Evolutionary conservation across 2,329 filamentous ascomycete species (phyloP).

Genomic region (Ramularia collo-cygni): DNA sequence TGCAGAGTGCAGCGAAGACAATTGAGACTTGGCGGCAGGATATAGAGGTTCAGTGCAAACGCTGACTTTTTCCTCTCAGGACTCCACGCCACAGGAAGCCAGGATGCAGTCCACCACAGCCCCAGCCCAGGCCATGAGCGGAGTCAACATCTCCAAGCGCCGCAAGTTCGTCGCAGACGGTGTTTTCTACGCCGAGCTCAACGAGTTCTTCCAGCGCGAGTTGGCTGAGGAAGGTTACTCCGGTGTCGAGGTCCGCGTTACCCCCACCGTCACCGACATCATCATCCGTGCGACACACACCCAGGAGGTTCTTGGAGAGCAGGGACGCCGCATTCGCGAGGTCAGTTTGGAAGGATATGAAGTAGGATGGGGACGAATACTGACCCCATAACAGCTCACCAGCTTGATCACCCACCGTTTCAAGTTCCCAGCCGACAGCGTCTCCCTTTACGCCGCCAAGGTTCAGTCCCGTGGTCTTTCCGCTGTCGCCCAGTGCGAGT

Average conservation of each 20-base stretch:
- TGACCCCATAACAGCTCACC: conserved; percentile 57
- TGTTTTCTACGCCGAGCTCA: conserved; percentile 99
- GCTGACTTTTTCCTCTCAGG: conserved; percentile 1
- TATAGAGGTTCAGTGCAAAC: background rate
- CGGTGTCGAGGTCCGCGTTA: conserved; percentile 99
- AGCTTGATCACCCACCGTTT: conserved; percentile 99
- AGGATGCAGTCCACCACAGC: conserved; percentile 17
- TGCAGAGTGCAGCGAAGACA: background rate
- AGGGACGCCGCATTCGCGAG: conserved; percentile 98
- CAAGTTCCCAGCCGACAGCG: conserved; percentile 99
- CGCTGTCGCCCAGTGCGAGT: conserved; percentile 99
- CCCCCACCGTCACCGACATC: conserved; percentile 99
- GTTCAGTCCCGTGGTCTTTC: conserved; percentile 99
- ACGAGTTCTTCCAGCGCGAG: conserved; percentile 99
- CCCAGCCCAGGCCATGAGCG: conserved; percentile 24
- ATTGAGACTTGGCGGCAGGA: background rate
- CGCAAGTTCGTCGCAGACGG: conserved; percentile 74
- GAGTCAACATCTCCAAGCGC: conserved; percentile 66
- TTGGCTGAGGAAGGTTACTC: conserved; percentile 99
- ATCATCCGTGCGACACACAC: conserved; percentile 99
- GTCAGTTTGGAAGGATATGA: conserved; percentile 12
- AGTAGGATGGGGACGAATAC: conserved; percentile 1
- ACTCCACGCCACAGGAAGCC: conserved; percentile 5
- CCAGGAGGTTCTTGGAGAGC: conserved; percentile 99
- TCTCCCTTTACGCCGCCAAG: conserved; percentile 99